Percentiles rank a stretch among this genome's conserved stretches.
Evolutionary conservation across 2,329 filamentous ascomycete genomes (phyloP).

Genomic region (Claviceps lovelessii): DNA sequence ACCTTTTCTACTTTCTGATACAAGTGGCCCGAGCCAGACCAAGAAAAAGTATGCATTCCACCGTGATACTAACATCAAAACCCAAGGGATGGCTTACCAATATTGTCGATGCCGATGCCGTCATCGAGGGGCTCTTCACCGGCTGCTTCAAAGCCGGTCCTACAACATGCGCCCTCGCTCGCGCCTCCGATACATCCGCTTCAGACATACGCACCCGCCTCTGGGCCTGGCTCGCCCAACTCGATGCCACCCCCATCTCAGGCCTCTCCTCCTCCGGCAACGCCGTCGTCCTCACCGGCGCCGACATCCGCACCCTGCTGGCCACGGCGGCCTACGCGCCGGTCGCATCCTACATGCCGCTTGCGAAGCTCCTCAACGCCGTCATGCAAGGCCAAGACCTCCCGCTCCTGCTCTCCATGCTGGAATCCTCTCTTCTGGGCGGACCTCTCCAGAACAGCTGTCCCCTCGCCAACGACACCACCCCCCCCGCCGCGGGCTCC

Average conservation of each 20-base stretch:
- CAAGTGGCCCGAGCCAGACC: no score
- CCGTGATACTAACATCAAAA: no score
- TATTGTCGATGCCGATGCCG: slow-evolving; percentile 23
- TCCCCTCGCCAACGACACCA: slow-evolving; percentile 2
- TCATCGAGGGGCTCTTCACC: slow-evolving; percentile 20
- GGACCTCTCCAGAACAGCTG: slow-evolving; percentile 13
- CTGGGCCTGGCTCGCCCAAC: slow-evolving; percentile 14
- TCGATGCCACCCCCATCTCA: slow-evolving; percentile 16
- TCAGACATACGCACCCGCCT: slow-evolving; percentile 20
- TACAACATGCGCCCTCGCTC: slow-evolving; percentile 16
- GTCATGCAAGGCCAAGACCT: slow-evolving; percentile 11
- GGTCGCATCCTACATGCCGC: slow-evolving; percentile 4
- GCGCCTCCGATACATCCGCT: slow-evolving; percentile 12
- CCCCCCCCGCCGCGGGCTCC: not conserved
- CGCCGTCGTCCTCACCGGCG: slow-evolving; percentile 16
- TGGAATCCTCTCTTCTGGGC: not conserved
- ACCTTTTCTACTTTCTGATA: no score
- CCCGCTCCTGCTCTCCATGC: not conserved
- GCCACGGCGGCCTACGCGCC: slow-evolving; percentile 18
- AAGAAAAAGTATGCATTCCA: no score
- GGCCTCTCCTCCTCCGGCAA: slow-evolving; percentile 9
- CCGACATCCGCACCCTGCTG: slow-evolving; percentile 18
- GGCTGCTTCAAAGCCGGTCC: slow-evolving; percentile 20
- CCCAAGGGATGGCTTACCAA: slow-evolving; percentile 21
- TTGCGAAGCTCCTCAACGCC: slow-evolving; percentile 7